A percentile compares a stretch with the other conserved stretches of the same genome.
phyloP scores from a whole-genome alignment of 1,139 yeast species.

The Saccharomyces pastorianus region DNA sequence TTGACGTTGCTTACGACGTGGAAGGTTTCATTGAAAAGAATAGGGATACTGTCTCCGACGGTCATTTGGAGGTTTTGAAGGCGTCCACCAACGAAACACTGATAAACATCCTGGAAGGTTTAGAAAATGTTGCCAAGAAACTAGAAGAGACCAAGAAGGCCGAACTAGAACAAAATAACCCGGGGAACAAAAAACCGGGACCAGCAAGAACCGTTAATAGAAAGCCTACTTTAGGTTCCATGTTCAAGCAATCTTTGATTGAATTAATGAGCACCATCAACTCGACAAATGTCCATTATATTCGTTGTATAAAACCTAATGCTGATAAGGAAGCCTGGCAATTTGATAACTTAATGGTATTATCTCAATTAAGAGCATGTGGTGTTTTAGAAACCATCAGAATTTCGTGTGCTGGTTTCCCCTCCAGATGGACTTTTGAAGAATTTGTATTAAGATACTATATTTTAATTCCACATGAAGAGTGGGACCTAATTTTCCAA shows the following conservation, averaged over 20 bases:
- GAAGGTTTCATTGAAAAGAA: constrained; percentile 97
- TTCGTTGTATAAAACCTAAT: constrained; percentile 96
- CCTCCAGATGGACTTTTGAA: constrained; percentile 91
- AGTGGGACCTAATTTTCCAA: constrained; percentile 60
- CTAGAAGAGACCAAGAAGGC: constrained; percentile 38
- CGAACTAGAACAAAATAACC: constrained; percentile 33
- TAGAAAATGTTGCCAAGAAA: constrained; percentile 53
- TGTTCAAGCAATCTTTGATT: constrained; percentile 86
- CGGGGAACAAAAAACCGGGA: constrained; percentile 34
- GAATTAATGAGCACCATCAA: constrained; percentile 92
- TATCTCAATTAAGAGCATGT: constrained; percentile 94
- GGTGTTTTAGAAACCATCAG: constrained; percentile 97
- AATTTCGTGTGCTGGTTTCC: constrained; percentile 97
- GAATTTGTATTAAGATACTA: constrained; percentile 92
- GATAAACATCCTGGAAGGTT: constrained; percentile 51
- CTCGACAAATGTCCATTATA: constrained; percentile 93
- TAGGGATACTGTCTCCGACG: constrained; percentile 96
- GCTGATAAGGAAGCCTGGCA: constrained; percentile 95
- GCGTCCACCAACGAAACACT: constrained; percentile 61
- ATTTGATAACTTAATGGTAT: constrained; percentile 91
- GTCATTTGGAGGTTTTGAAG: constrained; percentile 80
- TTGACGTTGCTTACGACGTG: constrained; percentile 86
- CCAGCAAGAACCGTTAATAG: constrained; percentile 44
- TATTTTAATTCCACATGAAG: constrained; percentile 64
- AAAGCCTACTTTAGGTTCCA: constrained; percentile 92